Evolutionary conservation across 805 yeast species (phyloP).

Genomic region (Saccharomyces paradoxus): DNA sequence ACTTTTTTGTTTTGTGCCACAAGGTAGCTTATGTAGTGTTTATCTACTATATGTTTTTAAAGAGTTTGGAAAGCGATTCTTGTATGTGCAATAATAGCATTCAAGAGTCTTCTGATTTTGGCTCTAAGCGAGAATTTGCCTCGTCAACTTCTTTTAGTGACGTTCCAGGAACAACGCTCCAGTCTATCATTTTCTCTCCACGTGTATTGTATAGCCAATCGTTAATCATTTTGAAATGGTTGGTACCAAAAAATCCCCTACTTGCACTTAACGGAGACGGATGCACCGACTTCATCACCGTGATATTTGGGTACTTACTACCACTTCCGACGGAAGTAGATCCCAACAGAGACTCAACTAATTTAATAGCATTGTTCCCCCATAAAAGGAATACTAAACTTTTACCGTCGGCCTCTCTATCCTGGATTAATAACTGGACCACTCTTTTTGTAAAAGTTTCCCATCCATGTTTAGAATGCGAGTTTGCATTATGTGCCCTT

Average conservation of each 20-base stretch:
- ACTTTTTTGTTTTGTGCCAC: not conserved
- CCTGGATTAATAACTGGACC: slow-evolving; percentile 43
- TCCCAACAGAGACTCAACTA: slow-evolving; percentile 38
- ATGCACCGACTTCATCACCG: slow-evolving; percentile 69
- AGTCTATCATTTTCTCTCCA: slow-evolving; percentile 46
- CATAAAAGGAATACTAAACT: slow-evolving; percentile 74
- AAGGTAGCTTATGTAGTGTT: not conserved
- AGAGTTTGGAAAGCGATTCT: not conserved
- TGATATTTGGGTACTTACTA: slow-evolving; percentile 29
- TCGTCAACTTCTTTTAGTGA: slow-evolving; percentile 17
- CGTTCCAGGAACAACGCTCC: slow-evolving; percentile 42
- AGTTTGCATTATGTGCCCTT: slow-evolving; percentile 85
- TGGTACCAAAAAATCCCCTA: slow-evolving; percentile 67
- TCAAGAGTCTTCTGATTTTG: not conserved
- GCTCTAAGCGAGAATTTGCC: slow-evolving; percentile 5
- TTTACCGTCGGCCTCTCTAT: slow-evolving; percentile 36
- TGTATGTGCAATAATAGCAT: not conserved
- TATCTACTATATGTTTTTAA: not conserved
- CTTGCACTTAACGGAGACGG: slow-evolving; percentile 93
- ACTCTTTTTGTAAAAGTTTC: slow-evolving; percentile 76
- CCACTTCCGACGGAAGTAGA: slow-evolving; percentile 4
- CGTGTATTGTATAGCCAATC: slow-evolving; percentile 52
- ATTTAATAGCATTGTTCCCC: slow-evolving; percentile 68
- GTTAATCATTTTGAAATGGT: slow-evolving; percentile 69
- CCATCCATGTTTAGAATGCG: slow-evolving; percentile 91